A percentile compares a stretch with the other conserved stretches of the same genome.
These are phyloP conservation scores for Micractinium sp. DNA, from an alignment of 139 green algal genomes.

Conservation along the genomic window DNA sequence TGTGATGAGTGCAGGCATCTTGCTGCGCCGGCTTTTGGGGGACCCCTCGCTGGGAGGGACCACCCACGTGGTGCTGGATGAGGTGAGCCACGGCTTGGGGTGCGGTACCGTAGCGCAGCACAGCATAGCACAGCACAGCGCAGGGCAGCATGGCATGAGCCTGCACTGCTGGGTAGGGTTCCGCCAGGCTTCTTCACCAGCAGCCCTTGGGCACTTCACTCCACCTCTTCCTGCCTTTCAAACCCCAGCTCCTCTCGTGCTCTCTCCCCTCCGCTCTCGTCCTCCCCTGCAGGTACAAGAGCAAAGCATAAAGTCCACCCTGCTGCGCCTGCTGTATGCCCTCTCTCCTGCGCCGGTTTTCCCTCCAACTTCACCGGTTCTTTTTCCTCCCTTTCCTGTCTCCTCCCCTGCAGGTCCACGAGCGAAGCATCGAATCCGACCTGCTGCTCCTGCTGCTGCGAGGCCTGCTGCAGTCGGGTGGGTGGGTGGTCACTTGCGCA, in stretches of 20 bases:
- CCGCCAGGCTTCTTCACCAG: neutral
- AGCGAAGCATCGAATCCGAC: slow-evolving; percentile 85
- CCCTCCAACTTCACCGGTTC: neutral
- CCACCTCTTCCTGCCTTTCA: neutral
- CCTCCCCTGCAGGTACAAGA: slow-evolving; percentile 68
- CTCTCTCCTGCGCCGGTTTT: neutral
- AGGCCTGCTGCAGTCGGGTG: slow-evolving; percentile 58
- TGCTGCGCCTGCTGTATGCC: neutral
- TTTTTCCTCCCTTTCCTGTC: neutral
- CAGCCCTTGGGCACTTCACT: neutral
- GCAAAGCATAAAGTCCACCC: slow-evolving; percentile 52
- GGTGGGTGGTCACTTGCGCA: neutral
- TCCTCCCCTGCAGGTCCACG: slow-evolving; percentile 69
- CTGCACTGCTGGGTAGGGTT: no score
- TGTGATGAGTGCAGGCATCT: slow-evolving; percentile 53
- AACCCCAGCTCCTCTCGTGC: neutral
- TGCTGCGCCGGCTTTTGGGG: slow-evolving; percentile 75
- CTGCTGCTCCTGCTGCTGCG: slow-evolving; percentile 88
- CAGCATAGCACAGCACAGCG: slow-evolving; percentile 41
- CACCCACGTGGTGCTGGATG: slow-evolving; percentile 87
- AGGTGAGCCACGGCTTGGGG: slow-evolving; percentile 91
- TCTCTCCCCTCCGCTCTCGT: neutral
- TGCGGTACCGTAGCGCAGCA: no score
- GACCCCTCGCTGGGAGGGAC: slow-evolving; percentile 59
- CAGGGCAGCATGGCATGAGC: no score